Percentiles rank a stretch among this genome's conserved stretches.
Evolutionary conservation across 2,329 filamentous ascomycete genomes (phyloP).

Genomic region (Cadophora sp.): DNA sequence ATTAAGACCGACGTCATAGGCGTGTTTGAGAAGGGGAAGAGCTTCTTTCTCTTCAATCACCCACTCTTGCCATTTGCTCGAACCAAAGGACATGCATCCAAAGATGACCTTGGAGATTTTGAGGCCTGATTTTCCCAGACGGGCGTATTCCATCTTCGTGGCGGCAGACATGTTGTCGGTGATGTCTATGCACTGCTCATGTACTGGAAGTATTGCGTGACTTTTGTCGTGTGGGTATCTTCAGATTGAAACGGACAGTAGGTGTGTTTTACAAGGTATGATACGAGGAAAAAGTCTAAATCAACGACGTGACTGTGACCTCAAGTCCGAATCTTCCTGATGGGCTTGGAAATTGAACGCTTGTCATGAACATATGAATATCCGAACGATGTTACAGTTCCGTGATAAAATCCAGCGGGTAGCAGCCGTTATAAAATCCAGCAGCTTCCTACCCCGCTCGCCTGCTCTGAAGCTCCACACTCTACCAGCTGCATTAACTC

Average conservation of each 20-base stretch:
- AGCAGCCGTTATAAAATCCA: too few species aligned
- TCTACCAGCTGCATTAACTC: background rate
- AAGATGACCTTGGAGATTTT: slow-evolving; percentile 59
- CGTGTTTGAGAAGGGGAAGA: slow-evolving; percentile 59
- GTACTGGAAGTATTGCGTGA: background rate
- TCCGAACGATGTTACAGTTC: background rate
- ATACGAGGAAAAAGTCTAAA: background rate
- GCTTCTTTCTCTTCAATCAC: slow-evolving; percentile 54
- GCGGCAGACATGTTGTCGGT: slow-evolving; percentile 21
- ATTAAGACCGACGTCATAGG: slow-evolving; percentile 60
- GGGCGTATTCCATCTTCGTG: slow-evolving; percentile 44
- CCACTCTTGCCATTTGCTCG: slow-evolving; percentile 55
- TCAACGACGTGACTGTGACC: background rate
- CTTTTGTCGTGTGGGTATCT: background rate
- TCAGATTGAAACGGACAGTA: background rate
- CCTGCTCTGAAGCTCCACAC: background rate
- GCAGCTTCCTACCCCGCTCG: background rate
- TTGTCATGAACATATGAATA: background rate
- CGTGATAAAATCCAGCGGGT: background rate
- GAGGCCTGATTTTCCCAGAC: slow-evolving; percentile 57
- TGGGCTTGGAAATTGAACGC: background rate
- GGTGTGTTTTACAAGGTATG: background rate
- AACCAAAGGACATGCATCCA: slow-evolving; percentile 59
- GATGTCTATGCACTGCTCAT: background rate
- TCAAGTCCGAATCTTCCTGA: background rate